Base-by-base conservation (phyloP, 208 protist species). In the Crithidia brevicula region DNA sequence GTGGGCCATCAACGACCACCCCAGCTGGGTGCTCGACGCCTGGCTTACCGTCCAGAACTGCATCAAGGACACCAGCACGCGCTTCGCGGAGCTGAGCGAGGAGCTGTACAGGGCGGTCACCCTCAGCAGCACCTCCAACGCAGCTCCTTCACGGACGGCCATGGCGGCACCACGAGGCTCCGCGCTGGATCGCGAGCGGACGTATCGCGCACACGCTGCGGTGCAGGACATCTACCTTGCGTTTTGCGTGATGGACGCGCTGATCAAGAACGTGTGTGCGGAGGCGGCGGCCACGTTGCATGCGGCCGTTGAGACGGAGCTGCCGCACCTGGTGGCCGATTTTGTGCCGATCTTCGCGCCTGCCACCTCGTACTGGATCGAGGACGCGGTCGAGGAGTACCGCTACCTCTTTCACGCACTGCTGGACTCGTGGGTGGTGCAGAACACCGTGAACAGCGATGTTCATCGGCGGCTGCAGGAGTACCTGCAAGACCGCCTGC, bases 191-290 rank as follows among this genome's bases (percentile, higher is more conserved):
- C 76, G 78, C 3, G 75, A 87, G 77, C 72, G 65, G 1, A 65
- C 76, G 20, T 94, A 94, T 72, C 58, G 67, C 16, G 72, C 67
- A 10, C 82, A 89, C 45, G 89, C 84, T 0, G 81, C 59, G 15
- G 72, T 92, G 46, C 89, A 94, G 61, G 86, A 94, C 51, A 50
- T 87, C 28, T 94, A 94, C 67, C 31, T 92, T 15, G 67, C 86
- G 15, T 91, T 91, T 31, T 91, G 85, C 52, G 68, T 86, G 10
- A 67, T 94, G 38, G 89, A 94, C 61, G 79, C 77, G 13, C 58
- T 90, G 5, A 51, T 92, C 25, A 89, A 89, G 46, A 77, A 81
- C 52, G 67, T 63, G 25, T 46, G 56, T 42, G 51, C 58, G 16
- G 57, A 70, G 3, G 69, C 64, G 0, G 72, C 47, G 1, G 62